Evolutionary conservation across 108 stramenopile genomes (phyloP), one percentile per base, ranked within the genome.

Genomic region (Pelagomonas calceolata): DNA sequence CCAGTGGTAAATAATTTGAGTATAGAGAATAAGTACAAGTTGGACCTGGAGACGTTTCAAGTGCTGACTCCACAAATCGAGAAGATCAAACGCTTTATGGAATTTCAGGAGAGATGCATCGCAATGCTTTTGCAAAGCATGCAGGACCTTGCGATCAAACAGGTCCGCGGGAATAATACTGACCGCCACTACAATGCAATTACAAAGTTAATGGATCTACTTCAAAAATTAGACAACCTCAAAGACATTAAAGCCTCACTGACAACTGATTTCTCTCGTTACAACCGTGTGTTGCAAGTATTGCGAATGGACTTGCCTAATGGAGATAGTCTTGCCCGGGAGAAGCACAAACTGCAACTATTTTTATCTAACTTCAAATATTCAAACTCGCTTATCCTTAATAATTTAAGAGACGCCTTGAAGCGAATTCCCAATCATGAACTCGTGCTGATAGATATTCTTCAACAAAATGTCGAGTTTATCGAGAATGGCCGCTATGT

Each of bases 221-320:
- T 82, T 31, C 78, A 77, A 60, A 76, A 82, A 45, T 45, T 82
- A 30, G 81, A 82, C 79, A 76, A 79, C 74, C 45, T 82, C 7
- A 82, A 82, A 43, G 80, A 82, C 70, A 76, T 78, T 18, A 82
- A 82, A 67, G 67, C 78, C n/a, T 73, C 70, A 43, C 44, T 82
- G 16, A 70, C 72, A 32, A 82, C 80, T 45, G 81, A 82, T 63
- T 80, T 82, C 70, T 66, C 75, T 4, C 67, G 81, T 0, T 82
- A 82, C 78, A 82, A 82, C 64, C 73, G 81, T 9, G 81, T 60
- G 51, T 71, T 71, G 32, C 37, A 71, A 0, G 64, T 37, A 35
- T 37, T 79, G 0, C 30, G 78, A 51, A 32, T 34, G 29, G 76
- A 68, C 30, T 69, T 70, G 39, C 43, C 73, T 30, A 63, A 77